Evolutionary conservation across 2,329 filamentous ascomycete genomes (phyloP).

Genomic region (Colletotrichum scovillei): DNA sequence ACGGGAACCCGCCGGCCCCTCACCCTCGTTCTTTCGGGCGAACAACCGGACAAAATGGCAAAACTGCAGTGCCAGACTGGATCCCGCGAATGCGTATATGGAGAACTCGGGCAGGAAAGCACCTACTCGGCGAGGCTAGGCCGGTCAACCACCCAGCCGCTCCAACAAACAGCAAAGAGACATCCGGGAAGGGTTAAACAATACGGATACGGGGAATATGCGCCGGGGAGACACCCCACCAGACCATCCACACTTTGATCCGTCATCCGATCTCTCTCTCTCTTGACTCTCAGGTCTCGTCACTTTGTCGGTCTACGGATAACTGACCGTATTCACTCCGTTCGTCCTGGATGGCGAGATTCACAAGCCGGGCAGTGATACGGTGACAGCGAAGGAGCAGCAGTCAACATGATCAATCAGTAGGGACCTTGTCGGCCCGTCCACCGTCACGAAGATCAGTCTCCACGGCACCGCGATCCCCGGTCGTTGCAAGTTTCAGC

Average conservation of each 20-base stretch:
- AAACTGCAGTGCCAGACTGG: not conserved
- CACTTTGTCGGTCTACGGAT: not conserved
- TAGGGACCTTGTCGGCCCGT: slow-evolving; percentile 25
- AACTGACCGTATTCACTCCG: not conserved
- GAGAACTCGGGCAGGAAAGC: not conserved
- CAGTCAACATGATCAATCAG: not conserved
- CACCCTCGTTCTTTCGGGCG: slow-evolving; percentile 11
- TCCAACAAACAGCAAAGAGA: slow-evolving; percentile 2
- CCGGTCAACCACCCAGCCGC: not conserved
- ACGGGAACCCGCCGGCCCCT: slow-evolving; percentile 7
- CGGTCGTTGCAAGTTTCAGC: slow-evolving; percentile 30
- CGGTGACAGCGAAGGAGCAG: not conserved
- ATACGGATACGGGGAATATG: not conserved
- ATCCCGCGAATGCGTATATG: not conserved
- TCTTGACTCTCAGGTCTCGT: not conserved
- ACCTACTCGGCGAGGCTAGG: not conserved
- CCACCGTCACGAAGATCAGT: slow-evolving; percentile 24
- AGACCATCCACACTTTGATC: not conserved
- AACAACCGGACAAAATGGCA: slow-evolving; percentile 7
- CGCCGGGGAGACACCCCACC: not conserved
- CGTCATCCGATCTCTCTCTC: slow-evolving; percentile 16
- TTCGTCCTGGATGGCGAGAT: not conserved
- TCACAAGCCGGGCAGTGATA: not conserved
- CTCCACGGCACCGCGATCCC: slow-evolving; percentile 35
- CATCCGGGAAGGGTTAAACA: not conserved